phyloP scores from a whole-genome alignment of 805 yeast genomes.

The Sugiyamaella marilandica region DNA sequence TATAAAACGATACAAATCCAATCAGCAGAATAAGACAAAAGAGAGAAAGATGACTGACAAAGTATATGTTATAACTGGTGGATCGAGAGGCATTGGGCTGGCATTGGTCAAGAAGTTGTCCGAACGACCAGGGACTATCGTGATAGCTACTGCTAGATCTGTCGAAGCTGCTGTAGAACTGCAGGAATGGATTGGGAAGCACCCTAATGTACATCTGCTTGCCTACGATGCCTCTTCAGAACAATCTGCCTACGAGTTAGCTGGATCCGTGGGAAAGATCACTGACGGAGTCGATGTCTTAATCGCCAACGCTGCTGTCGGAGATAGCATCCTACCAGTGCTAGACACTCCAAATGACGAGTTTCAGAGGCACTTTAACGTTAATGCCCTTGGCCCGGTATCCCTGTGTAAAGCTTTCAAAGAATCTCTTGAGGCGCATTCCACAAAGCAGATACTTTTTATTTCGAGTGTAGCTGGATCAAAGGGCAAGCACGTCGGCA shows the following conservation, averaged over 20 bases:
- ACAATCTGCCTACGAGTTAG: constrained; percentile 20
- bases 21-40: neutral
- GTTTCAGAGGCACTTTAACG: neutral
- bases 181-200: constrained; percentile 7
- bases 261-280: constrained; percentile 13
- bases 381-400: constrained; percentile 1
- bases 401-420: neutral
- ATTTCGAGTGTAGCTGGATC: neutral
- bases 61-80: constrained; percentile 34
- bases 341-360: neutral
- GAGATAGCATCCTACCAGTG: neutral
- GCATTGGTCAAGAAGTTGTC: constrained; percentile 31
- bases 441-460: neutral
- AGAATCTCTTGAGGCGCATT: neutral
- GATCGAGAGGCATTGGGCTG: constrained; percentile 35
- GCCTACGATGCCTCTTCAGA: constrained; percentile 23
- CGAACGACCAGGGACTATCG: constrained; percentile 20
- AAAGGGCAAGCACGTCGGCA: constrained; percentile 8
- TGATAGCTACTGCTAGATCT: constrained; percentile 26
- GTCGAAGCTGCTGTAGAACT: constrained; percentile 15
- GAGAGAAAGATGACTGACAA: constrained; percentile 21
- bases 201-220: constrained; percentile 25
- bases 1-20: too few relatives aligned
- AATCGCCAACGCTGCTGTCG: constrained; percentile 29
- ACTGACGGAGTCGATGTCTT: constrained; percentile 27